phyloP scores from a whole-genome alignment of 2,329 filamentous ascomycete species.

The Rutstroemia sydowiana region DNA sequence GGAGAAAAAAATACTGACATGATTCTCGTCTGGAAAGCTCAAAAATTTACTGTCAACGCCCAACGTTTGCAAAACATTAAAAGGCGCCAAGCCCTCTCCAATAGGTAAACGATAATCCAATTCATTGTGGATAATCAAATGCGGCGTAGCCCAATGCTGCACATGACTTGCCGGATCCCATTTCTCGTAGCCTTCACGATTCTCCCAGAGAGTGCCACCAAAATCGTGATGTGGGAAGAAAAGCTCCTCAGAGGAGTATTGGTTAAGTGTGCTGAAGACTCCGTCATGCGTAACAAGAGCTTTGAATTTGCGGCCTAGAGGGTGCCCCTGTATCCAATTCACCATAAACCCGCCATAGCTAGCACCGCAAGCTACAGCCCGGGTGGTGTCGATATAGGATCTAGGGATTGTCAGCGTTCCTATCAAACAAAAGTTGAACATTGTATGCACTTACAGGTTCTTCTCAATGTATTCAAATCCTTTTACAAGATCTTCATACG shows the following conservation, averaged over 20 bases:
- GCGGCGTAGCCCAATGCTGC: conserved; percentile 61
- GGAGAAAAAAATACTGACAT: conserved; percentile 32
- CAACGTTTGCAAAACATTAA: conserved; percentile 55
- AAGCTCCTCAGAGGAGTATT: conserved; percentile 60
- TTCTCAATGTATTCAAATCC: conserved; percentile 67
- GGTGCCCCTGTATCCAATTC: conserved; percentile 87
- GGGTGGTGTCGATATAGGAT: conserved; percentile 57
- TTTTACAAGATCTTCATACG: conserved; percentile 75
- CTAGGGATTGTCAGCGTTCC: background rate
- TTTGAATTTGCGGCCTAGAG: conserved; percentile 76
- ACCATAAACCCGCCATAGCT: conserved; percentile 73
- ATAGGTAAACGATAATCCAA: conserved; percentile 84
- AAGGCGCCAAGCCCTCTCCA: conserved; percentile 63
- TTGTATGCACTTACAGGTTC: conserved; percentile 43
- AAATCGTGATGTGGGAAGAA: conserved; percentile 64
- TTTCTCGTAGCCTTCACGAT: conserved; percentile 55
- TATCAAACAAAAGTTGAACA: no score
- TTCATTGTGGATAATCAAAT: conserved; percentile 84
- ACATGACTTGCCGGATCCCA: conserved; percentile 56
- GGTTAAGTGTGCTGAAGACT: conserved; percentile 64
- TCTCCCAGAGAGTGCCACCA: conserved; percentile 47
- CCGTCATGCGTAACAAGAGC: conserved; percentile 85
- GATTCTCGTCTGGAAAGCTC: conserved; percentile 64
- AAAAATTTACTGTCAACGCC: conserved; percentile 57
- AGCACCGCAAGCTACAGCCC: conserved; percentile 67